These are phyloP conservation scores for Balakata baccata DNA, from an alignment of 345 rosid species.

Conservation along the genomic window DNA sequence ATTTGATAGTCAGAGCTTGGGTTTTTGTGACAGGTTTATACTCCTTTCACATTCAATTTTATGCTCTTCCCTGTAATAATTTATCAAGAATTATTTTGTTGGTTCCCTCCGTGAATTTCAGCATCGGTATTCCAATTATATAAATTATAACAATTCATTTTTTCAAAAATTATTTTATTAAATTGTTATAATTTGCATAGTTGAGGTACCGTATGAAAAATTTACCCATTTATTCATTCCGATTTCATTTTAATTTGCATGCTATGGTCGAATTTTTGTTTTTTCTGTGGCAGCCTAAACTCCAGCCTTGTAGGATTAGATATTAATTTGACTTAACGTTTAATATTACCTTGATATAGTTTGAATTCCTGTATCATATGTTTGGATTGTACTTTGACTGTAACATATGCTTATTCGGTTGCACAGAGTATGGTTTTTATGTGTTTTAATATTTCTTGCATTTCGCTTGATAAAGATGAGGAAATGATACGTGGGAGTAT, in stretches of 20 bases:
- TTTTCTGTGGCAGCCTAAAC: background rate
- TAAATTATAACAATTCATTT: too few species aligned
- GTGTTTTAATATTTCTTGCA: too few species aligned
- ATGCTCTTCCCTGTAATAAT: background rate
- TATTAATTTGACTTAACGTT: background rate
- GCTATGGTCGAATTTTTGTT: background rate
- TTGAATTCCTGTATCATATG: background rate
- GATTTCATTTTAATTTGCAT: background rate
- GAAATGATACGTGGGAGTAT: too few species aligned
- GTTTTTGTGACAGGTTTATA: slow-evolving; percentile 77
- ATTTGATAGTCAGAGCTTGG: slow-evolving; percentile 78
- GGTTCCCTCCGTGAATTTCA: background rate
- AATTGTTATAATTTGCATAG: too few species aligned
- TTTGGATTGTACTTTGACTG: background rate
- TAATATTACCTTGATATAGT: background rate
- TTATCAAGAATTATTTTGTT: background rate
- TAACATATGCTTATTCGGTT: too few species aligned
- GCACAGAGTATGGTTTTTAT: too few species aligned
- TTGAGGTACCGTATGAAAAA: too few species aligned
- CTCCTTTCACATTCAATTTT: slow-evolving; percentile 6
- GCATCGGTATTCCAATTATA: too few species aligned
- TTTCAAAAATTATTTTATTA: too few species aligned
- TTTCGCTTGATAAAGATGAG: too few species aligned
- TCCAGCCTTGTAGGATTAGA: background rate
- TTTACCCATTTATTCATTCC: background rate